phyloP scores from a whole-genome alignment of 1,139 yeast genomes.

The Zygosaccharomyces pseudobailii region DNA sequence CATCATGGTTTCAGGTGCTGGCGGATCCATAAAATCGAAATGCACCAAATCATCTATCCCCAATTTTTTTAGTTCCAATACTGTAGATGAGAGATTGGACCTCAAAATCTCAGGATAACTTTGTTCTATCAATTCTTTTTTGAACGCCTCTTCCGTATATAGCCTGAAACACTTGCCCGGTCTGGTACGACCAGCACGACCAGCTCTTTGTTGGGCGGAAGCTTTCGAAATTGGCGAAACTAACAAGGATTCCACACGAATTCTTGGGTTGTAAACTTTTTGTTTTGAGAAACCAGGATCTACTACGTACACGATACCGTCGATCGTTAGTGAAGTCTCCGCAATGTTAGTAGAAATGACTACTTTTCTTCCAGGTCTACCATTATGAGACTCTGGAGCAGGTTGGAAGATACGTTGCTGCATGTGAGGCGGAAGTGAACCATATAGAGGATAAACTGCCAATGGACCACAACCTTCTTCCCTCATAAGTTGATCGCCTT shows the following conservation, averaged over 20 bases:
- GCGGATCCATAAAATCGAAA: slow-evolving; percentile 98
- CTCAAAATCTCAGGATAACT: slow-evolving; percentile 93
- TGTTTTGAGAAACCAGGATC: slow-evolving; percentile 98
- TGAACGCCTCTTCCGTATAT: slow-evolving; percentile 94
- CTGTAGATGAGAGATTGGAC: slow-evolving; percentile 86
- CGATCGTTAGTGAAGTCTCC: slow-evolving; percentile 95
- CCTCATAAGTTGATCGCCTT: slow-evolving; percentile 80
- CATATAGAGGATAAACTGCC: slow-evolving; percentile 86
- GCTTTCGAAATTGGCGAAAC: slow-evolving; percentile 98
- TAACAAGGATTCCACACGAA: slow-evolving; percentile 87
- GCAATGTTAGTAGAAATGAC: slow-evolving; percentile 96
- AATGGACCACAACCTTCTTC: slow-evolving; percentile 90
- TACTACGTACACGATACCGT: slow-evolving; percentile 94
- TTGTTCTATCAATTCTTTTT: slow-evolving; percentile 89
- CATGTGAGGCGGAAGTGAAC: slow-evolving; percentile 92
- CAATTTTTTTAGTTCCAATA: slow-evolving; percentile 83
- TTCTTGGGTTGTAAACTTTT: slow-evolving; percentile 93
- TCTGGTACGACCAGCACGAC: slow-evolving; percentile 99
- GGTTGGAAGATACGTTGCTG: slow-evolving; percentile 91
- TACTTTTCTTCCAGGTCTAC: slow-evolving; percentile 89
- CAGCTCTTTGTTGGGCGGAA: slow-evolving; percentile 96
- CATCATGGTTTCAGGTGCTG: slow-evolving; percentile 99
- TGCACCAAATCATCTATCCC: slow-evolving; percentile 96
- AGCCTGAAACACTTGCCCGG: slow-evolving; percentile 97
- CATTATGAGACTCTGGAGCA: slow-evolving; percentile 62